Evolutionary conservation across 306 rosid genomes (phyloP).

Genomic region (Abrus pulchellus): DNA sequence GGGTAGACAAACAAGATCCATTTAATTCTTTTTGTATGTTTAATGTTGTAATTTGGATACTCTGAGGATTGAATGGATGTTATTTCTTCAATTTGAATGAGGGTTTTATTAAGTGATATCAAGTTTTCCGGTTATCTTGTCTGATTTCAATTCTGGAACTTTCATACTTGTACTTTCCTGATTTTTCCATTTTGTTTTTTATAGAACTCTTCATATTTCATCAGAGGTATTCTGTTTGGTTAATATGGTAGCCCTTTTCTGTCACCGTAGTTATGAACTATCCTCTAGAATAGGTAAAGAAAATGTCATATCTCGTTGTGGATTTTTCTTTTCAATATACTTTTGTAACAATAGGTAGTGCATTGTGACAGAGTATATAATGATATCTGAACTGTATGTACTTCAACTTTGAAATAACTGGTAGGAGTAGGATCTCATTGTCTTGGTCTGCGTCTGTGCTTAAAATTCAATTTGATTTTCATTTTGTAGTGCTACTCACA

Average conservation of each 20-base stretch:
- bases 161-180: neutral
- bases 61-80: neutral
- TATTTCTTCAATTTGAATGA: constrained; percentile 16
- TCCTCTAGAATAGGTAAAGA: constrained; percentile 1
- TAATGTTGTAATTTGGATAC: constrained; percentile 9
- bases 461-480: constrained; percentile 17
- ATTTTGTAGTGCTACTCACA: neutral
- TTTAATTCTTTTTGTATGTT: constrained; percentile 23
- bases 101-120: neutral
- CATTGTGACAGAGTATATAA: constrained; percentile 10
- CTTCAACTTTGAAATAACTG: constrained; percentile 7
- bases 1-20: neutral
- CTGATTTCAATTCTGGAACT: constrained; percentile 23
- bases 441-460: constrained; percentile 22
- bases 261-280: constrained; percentile 18
- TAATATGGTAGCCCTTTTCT: constrained; percentile 15
- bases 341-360: constrained; percentile 19
- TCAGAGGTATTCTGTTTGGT: neutral
- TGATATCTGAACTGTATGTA: constrained; percentile 15
- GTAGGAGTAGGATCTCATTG: constrained; percentile 5
- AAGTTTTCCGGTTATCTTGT: neutral
- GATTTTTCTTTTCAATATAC: neutral
- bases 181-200: neutral
- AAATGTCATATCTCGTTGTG: constrained; percentile 1
- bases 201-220: constrained; percentile 13